A percentile compares a stretch with the other conserved stretches of the same genome.
These are phyloP conservation scores for Pseudogymnoascus sp. DNA, from an alignment of 2,329 filamentous ascomycete genomes.

Conservation along the genomic window DNA sequence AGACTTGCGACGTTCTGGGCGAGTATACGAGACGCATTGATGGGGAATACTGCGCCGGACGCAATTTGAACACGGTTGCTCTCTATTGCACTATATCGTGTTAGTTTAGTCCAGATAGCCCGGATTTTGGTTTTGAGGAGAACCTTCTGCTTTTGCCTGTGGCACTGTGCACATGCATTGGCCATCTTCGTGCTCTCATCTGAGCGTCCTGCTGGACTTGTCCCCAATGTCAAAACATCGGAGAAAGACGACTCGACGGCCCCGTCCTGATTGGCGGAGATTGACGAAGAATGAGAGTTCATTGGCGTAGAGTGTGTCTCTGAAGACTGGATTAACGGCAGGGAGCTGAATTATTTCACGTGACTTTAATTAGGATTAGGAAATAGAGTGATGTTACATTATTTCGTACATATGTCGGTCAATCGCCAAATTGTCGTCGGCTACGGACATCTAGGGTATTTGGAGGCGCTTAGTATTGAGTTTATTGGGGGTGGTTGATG, in stretches of 20 bases:
- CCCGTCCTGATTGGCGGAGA: background rate
- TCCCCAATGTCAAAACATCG: background rate
- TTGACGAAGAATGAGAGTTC: background rate
- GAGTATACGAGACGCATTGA: background rate
- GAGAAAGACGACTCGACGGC: background rate
- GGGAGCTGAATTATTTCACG: background rate
- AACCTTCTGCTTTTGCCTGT: constrained; percentile 12
- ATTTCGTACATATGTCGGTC: background rate
- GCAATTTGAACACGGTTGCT: constrained; percentile 12
- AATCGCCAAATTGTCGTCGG: background rate
- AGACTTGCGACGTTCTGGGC: background rate
- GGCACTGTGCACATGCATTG: constrained; percentile 12
- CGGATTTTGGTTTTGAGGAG: background rate
- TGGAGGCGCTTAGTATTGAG: background rate
- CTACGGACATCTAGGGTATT: background rate
- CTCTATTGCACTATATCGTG: constrained; percentile 6
- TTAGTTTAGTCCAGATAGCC: background rate
- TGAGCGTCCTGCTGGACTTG: background rate
- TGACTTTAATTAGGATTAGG: background rate
- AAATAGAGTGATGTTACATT: background rate
- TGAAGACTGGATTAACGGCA: background rate
- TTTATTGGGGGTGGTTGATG: background rate
- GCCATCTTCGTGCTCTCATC: constrained; percentile 12
- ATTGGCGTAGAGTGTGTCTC: background rate
- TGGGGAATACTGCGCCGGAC: constrained; percentile 11